Percentiles rank a stretch among this genome's conserved stretches.
These are phyloP conservation scores for Bruguiera hainesii DNA, from an alignment of 441 rosid species.

Conservation along the genomic window DNA sequence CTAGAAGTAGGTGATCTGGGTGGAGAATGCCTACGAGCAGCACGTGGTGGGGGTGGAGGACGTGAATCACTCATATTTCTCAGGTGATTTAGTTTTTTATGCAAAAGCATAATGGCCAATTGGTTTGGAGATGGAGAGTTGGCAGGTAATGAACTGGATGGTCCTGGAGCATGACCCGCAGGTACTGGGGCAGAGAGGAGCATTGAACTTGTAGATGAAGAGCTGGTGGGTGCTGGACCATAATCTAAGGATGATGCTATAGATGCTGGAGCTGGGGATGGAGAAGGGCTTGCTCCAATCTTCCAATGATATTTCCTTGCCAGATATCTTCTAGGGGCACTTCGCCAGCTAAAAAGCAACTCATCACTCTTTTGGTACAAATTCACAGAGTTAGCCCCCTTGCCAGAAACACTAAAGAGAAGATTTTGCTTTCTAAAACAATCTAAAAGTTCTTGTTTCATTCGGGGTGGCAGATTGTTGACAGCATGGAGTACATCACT, in stretches of 20 bases:
- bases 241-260: slow-evolving; percentile 11
- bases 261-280: slow-evolving; percentile 13
- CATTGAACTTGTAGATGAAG: too few relatives aligned
- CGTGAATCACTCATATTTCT: background rate
- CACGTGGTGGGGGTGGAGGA: slow-evolving; percentile 12
- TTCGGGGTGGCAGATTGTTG: background rate
- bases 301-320: slow-evolving; percentile 23
- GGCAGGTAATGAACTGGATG: slow-evolving; percentile 19
- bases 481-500: background rate
- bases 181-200: too few relatives aligned
- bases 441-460: background rate
- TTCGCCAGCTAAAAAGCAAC: slow-evolving; percentile 20
- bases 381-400: slow-evolving; percentile 16
- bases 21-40: slow-evolving; percentile 18
- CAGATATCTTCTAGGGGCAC: slow-evolving; percentile 32
- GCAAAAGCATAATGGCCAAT: slow-evolving; percentile 10
- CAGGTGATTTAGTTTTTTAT: background rate
- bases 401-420: slow-evolving; percentile 9
- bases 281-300: slow-evolving; percentile 20
- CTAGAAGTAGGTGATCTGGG: background rate
- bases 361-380: slow-evolving; percentile 27
- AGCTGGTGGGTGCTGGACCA: slow-evolving; percentile 8
- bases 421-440: background rate
- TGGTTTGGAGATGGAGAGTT: slow-evolving; percentile 21
- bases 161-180: too few relatives aligned